Base-by-base conservation (phyloP, 495 filamentous ascomycete genomes). In the Ascodesmis nigricans region DNA sequence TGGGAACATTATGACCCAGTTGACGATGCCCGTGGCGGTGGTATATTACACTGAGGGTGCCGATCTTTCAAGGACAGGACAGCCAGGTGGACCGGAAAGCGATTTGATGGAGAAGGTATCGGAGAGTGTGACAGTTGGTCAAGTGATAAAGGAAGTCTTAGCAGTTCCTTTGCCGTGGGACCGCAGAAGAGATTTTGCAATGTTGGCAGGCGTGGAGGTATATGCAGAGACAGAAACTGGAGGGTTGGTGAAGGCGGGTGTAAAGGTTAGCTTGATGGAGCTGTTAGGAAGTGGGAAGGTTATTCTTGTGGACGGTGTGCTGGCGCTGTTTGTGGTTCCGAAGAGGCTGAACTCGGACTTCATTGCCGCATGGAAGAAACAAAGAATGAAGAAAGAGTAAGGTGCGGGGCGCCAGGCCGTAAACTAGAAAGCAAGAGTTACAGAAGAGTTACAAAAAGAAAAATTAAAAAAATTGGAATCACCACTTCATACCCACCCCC, bases 71-170 rank as follows among this genome's bases (percentile, higher is more conserved):
- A 6, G 23, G 23, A 6, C 11, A 6, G 23, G 6, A 11, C 25
- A 29, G 4, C n/a, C n/a, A n/a, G n/a, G n/a, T n/a, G n/a, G n/a
- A n/a, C 55, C 71, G 23, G 67, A 92, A 59, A 73, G 66, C 2
- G 87, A 97, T 47, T 91, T 97, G 47, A 66, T 97, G 54, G 91
- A 91, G 57, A 62, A 60, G 0, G 79, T 92, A 40, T 60, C 61
- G 5, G 84, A 93, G 59, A 67, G 61, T 30, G 66, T 73, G 35
- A 67, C 55, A 0, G 43, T 93, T 16, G 63, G 56, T 4, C 66
- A 78, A 35, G 78, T 91, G 46, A 57, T 97, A 29, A 60, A 61
- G 0, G 87, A 90, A 39, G 73, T 93, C 10, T 70, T 95, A 34
- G 70, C 68, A 0, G 42, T 73, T 39, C 68, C 69, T 21, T 46